A percentile compares a stretch with the other conserved stretches of the same genome.
Conservation (phyloP, 1,284 basidiomycete species). For the Leccinum solheimii region DNA sequence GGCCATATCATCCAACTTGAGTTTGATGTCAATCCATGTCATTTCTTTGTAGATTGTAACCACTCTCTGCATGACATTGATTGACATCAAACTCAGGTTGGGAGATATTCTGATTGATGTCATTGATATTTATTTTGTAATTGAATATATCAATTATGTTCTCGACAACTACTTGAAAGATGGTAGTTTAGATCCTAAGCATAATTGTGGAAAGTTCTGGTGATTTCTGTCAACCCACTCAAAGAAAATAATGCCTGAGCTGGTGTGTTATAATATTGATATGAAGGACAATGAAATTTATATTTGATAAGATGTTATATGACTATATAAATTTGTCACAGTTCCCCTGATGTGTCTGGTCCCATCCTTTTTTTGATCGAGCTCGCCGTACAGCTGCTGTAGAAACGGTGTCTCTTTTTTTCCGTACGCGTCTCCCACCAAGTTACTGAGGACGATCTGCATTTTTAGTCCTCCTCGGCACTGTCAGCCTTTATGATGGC, state of each 20-base stretch:
- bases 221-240: background rate
- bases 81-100: no score
- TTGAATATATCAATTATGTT: no score
- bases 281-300: background rate
- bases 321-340: no score
- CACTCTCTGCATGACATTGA: no score
- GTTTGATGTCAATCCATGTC: no score
- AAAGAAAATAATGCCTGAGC: background rate
- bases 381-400: constrained; percentile 11
- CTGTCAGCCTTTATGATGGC: constrained; percentile 27
- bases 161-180: background rate
- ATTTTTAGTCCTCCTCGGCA: constrained; percentile 22
- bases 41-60: no score
- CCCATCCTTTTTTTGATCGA: background rate
- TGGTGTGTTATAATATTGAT: background rate
- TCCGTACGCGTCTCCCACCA: background rate
- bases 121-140: no score
- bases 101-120: no score
- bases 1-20: no score
- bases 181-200: background rate
- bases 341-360: no score
- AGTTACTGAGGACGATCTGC: background rate
- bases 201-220: background rate
- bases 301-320: no score
- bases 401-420: constrained; percentile 11